A percentile compares a stretch with the other conserved stretches of the same genome.
phyloP scores from a whole-genome alignment of 2,329 filamentous ascomycete genomes.

The Apiospora phragmitis region DNA sequence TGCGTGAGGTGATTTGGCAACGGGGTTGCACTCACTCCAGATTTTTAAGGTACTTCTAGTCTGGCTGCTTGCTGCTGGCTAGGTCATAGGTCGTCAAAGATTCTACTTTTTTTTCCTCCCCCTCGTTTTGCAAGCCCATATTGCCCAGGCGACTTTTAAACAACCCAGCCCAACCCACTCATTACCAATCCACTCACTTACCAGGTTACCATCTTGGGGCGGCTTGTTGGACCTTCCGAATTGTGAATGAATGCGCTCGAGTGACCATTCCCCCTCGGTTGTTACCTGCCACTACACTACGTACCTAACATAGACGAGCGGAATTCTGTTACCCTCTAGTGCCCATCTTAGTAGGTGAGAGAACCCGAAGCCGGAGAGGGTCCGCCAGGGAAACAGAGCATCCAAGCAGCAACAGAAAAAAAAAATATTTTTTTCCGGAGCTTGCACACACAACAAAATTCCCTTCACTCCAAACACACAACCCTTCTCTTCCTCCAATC shows the following conservation, averaged over 20 bases:
- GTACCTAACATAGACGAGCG: neutral
- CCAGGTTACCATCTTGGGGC: constrained; percentile 8
- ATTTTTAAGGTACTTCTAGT: neutral
- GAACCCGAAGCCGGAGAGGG: neutral
- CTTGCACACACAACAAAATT: constrained; percentile 15
- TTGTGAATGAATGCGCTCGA: constrained; percentile 2
- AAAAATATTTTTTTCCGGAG: constrained; percentile 15
- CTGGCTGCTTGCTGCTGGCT: neutral
- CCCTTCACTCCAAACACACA: constrained; percentile 14
- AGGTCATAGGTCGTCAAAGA: neutral
- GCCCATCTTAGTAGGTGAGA: neutral
- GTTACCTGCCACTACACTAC: neutral
- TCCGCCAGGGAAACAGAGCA: constrained; percentile 2
- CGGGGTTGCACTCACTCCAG: neutral
- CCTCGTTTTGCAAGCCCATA: neutral
- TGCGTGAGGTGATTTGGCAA: constrained; percentile 1
- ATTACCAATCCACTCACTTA: constrained; percentile 6
- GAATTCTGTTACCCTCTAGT: constrained; percentile 8
- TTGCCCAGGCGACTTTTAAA: neutral
- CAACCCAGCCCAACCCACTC: constrained; percentile 3
- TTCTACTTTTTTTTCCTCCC: neutral
- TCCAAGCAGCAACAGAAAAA: constrained; percentile 10
- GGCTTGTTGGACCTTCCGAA: constrained; percentile 9
- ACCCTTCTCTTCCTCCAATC: constrained; percentile 13
- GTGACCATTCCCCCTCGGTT: constrained; percentile 2